Percentiles rank a stretch among this genome's conserved stretches.
Conservation (phyloP, 176 grass and related monocot genomes). For the Ensete glaucum region DNA sequence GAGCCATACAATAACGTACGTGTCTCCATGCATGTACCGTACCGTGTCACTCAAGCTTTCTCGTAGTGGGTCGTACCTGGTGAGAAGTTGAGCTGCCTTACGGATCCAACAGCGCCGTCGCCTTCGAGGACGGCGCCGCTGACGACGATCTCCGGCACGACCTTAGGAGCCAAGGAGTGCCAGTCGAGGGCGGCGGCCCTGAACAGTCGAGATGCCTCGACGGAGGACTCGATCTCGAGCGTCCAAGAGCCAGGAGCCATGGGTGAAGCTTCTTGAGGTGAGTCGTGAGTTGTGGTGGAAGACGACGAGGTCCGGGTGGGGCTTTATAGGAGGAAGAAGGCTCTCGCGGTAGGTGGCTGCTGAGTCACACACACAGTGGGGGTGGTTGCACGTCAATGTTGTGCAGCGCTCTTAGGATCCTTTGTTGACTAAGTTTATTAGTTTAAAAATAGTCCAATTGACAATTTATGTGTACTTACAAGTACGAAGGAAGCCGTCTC, state of each 20-base stretch:
- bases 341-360: too few relatives aligned
- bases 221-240: constrained; percentile 37
- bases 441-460: too few relatives aligned
- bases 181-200: constrained; percentile 55
- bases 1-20: background rate
- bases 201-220: constrained; percentile 57
- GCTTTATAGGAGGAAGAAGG: too few relatives aligned
- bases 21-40: background rate
- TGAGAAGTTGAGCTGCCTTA: constrained; percentile 83
- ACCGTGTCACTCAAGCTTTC: background rate
- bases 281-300: background rate
- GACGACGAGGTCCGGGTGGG: too few relatives aligned
- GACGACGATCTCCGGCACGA: constrained; percentile 37
- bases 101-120: constrained; percentile 31
- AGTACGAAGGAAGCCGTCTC: too few relatives aligned
- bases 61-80: constrained; percentile 21
- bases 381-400: too few relatives aligned
- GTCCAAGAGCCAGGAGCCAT: constrained; percentile 19
- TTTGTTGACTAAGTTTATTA: too few relatives aligned
- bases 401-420: too few relatives aligned
- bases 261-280: background rate
- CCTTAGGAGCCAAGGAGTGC: constrained; percentile 65
- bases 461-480: too few relatives aligned
- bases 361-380: too few relatives aligned
- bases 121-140: constrained; percentile 39